Evolutionary conservation across 495 filamentous ascomycete genomes (phyloP), one percentile per base, ranked within the genome.

Genomic region (Jackrogersella minutella): DNA sequence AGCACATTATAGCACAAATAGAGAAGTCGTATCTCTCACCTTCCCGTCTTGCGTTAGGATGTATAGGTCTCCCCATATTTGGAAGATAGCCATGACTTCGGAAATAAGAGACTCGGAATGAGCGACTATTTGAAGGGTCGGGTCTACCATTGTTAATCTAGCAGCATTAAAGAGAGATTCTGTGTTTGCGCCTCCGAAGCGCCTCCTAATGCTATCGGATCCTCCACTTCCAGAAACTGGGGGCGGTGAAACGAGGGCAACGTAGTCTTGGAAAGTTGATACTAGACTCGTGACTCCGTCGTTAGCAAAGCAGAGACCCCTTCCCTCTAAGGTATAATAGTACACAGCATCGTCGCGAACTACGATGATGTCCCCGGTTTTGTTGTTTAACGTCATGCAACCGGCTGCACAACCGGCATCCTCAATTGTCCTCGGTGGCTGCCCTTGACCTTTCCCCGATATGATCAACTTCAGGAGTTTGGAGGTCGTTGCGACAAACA

Each of bases 281-380:
- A 97, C 87, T 49, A 93, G 83, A 72, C 88, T 91, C 78, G 98
- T 99, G 1, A 88, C 86, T 7, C 91, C 91, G 72, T 99, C 95
- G 70, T 93, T 97, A 2, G 92, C 91, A 78, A 89, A 94, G 60
- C 90, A 93, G 16, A 91, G 88, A 0, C 93, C 92, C 43, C 93
- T 85, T 3, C 95, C 96, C 62, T 93, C 91, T 0, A 89, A 77
- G 0, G 91, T 91, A 76, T 98, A 99, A 51, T 89, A 92, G 78
- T 97, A 97, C 57, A 99, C 88, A 2, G 94, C 95, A 85, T 99
- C 95, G 65, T 97, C 93, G 41, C 95, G 82, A 1, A 87, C 95
- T 21, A 98, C 90, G 16, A 98, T 85, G 52, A 99, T 88, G 66
- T 97, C 91, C 0, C 90, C 91, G 4, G 86, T 90, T 58, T 84